phyloP scores from a whole-genome alignment of 2,329 filamentous ascomycete species.

The Fusarium denticulatum region DNA sequence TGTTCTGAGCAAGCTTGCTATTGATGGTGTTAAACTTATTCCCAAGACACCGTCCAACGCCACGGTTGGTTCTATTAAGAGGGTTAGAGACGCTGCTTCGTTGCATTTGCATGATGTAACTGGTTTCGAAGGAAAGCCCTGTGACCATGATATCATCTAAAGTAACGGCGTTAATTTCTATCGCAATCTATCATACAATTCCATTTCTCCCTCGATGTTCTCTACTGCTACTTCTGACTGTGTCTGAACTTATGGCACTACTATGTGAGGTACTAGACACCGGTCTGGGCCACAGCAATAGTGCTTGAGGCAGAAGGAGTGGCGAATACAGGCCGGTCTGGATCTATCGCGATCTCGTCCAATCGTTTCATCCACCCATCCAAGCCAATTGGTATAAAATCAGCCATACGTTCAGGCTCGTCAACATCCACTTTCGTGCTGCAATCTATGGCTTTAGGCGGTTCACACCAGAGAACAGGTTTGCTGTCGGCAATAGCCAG shows the following conservation, averaged over 20 bases:
- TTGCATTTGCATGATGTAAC: constrained; percentile 34
- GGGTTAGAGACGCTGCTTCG: constrained; percentile 26
- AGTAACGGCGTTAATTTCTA: accelerated
- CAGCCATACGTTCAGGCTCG: accelerated
- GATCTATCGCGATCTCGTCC: not conserved
- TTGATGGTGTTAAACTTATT: constrained; percentile 37
- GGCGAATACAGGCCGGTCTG: not conserved
- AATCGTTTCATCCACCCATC: not conserved
- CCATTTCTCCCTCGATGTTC: accelerated
- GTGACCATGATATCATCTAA: constrained; percentile 41
- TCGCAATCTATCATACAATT: not conserved
- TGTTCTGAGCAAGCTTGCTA: constrained; percentile 46
- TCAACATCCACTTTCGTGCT: not conserved
- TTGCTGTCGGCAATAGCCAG: accelerated
- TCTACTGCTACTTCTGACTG: too few relatives aligned
- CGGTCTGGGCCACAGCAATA: accelerated
- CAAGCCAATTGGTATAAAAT: not conserved
- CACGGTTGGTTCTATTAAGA: constrained; percentile 29
- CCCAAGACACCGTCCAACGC: constrained; percentile 36
- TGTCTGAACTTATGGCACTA: accelerated
- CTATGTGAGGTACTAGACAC: not conserved
- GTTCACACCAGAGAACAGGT: accelerated
- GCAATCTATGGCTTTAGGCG: not conserved
- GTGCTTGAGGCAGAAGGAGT: too few relatives aligned
- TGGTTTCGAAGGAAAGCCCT: constrained; percentile 26